Base-by-base conservation (phyloP, 1,139 yeast species). In the Dujonia santamariae region DNA sequence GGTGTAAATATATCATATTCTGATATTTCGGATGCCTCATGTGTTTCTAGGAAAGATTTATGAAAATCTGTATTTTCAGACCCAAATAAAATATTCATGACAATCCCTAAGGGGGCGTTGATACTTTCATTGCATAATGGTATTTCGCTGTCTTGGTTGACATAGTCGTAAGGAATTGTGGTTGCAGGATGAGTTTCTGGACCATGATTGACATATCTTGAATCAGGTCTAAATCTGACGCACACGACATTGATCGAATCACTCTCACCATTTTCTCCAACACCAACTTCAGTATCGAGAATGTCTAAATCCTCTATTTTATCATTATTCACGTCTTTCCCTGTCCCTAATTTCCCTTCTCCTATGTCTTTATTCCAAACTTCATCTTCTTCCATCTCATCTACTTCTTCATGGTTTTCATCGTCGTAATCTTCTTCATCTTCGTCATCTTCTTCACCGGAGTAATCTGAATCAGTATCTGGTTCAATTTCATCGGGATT, bases 1-100 rank as follows among this genome's bases (percentile, higher is more conserved):
- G 64, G 61, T 16, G 49, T 52, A 37, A 75, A 73, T n/a, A 54
- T 47, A 13, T 53, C 61, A 40, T 67, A 70, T 3, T 55, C 63
- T 0, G 74, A 53, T 21, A 76, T 57, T 27, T 74, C 72, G 3
- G 68, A 61, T 0, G 77, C 78, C 36, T 70, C 77, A 42, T 69
- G 77, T 28, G 58, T 44, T 39, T 60, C 65, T 36, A 75, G 53
- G 41, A 72, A 56, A 15, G 51, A 50, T 23, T 48, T 47, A 43
- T 72, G 78, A 43, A 73, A 75, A 15, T 51, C 38, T 5, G 59
- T 61, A 35, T 69, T 60, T 18, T 49, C 38, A 19, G 59, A 51
- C 2, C 80, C 78, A 52, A 75, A 75, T 26, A 74, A 41, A 4
- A 75, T 55, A 31, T 69, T 70, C 45, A 56, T 75, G 2, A 73